phyloP scores from a whole-genome alignment of 2,329 filamentous ascomycete species.

The Colletotrichum abscissum region DNA sequence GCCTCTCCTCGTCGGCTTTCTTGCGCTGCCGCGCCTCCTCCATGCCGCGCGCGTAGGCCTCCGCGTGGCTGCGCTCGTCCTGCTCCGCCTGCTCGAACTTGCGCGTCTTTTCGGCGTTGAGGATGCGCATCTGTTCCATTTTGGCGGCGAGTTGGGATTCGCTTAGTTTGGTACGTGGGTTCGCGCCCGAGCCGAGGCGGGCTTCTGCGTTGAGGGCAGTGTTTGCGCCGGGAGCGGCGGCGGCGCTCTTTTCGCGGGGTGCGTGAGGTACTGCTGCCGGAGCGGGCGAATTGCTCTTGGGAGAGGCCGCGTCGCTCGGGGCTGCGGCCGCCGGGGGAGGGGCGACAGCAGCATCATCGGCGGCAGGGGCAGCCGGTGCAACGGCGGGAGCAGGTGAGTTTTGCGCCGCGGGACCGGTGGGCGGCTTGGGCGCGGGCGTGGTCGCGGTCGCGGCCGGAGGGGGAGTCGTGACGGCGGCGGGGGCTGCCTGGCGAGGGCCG shows the following conservation, averaged over 20 bases:
- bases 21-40: conserved; percentile 65
- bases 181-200: conserved; percentile 65
- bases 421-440: conserved; percentile 18
- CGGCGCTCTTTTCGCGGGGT: conserved; percentile 40
- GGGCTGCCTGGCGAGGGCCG: conserved; percentile 17
- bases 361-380: background rate
- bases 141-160: conserved; percentile 68
- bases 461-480: conserved; percentile 1
- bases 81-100: conserved; percentile 69
- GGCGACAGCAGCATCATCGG: background rate
- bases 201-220: conserved; percentile 50
- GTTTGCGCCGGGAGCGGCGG: conserved; percentile 37
- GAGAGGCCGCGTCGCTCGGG: background rate
- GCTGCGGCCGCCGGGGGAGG: too few relatives aligned
- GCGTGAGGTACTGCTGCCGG: conserved; percentile 25
- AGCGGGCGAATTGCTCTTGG: conserved; percentile 15
- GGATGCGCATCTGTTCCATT: conserved; percentile 70
- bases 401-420: conserved; percentile 19
- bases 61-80: conserved; percentile 66
- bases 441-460: background rate
- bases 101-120: conserved; percentile 67
- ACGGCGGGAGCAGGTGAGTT: background rate
- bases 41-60: conserved; percentile 65
- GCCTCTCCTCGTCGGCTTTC: conserved; percentile 63
- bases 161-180: conserved; percentile 70